These are phyloP conservation scores for Naganishia randhawae DNA, from an alignment of 768 basidiomycete species.

Conservation along the genomic window DNA sequence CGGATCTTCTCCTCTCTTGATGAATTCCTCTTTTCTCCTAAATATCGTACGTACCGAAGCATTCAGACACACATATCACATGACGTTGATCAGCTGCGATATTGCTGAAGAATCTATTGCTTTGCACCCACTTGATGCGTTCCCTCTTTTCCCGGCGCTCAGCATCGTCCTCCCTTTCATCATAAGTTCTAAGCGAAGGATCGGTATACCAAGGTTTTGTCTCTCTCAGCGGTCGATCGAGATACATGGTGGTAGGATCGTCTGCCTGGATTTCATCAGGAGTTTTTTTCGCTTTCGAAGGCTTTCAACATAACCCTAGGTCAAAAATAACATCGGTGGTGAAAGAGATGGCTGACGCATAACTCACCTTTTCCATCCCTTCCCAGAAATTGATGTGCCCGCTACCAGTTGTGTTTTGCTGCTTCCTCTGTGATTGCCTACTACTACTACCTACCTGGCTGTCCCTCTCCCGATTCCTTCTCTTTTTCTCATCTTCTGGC, in stretches of 20 bases:
- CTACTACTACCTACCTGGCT: background rate
- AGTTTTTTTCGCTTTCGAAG: conserved; percentile 22
- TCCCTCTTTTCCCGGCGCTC: conserved; percentile 40
- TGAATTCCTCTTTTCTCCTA: conserved; percentile 44
- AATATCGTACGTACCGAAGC: too few species aligned
- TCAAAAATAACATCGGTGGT: too few species aligned
- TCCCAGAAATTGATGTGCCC: conserved; percentile 51
- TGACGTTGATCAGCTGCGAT: background rate
- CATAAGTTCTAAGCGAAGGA: conserved; percentile 40
- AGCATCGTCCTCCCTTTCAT: conserved; percentile 48
- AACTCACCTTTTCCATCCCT: conserved; percentile 48
- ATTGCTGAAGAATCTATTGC: background rate
- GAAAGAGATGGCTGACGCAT: background rate
- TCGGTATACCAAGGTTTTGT: conserved; percentile 52
- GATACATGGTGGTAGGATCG: conserved; percentile 51
- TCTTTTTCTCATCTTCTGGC: conserved; percentile 37
- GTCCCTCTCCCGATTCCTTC: conserved; percentile 11
- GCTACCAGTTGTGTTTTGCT: conserved; percentile 30
- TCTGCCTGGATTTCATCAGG: conserved; percentile 38
- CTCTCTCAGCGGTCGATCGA: conserved; percentile 47
- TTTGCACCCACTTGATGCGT: conserved; percentile 27
- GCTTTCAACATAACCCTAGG: background rate
- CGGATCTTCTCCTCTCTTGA: conserved; percentile 44
- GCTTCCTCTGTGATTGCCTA: conserved; percentile 24
- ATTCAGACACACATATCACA: too few species aligned